Conservation (phyloP, 2,329 filamentous ascomycete genomes). For the Cordyceps farinosa region DNA sequence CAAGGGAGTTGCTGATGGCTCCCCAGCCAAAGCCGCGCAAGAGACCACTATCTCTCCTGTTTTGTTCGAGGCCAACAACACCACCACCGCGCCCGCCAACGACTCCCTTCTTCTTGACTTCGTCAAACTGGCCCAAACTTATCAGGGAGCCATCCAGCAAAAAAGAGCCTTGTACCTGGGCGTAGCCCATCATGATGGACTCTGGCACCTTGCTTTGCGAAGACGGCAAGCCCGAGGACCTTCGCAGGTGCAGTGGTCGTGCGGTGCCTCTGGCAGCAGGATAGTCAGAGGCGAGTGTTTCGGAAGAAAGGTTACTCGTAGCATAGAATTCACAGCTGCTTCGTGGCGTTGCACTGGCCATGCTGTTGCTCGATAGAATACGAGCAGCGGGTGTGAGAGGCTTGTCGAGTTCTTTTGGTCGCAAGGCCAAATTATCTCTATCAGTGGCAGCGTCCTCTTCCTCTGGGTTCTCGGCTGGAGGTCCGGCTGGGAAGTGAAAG, state of each 20-base stretch:
- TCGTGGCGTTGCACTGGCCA: conserved; percentile 71
- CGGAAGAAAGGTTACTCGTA: conserved; percentile 88
- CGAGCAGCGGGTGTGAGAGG: conserved; percentile 56
- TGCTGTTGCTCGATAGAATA: conserved; percentile 73
- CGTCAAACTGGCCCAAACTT: conserved; percentile 85
- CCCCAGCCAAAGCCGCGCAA: conserved; percentile 85
- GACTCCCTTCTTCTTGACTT: conserved; percentile 91
- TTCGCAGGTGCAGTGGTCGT: conserved; percentile 44
- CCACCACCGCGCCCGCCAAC: conserved; percentile 83
- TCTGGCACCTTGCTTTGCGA: conserved; percentile 58
- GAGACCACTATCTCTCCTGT: conserved; percentile 72
- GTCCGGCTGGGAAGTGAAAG: conserved; percentile 54
- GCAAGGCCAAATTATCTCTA: conserved; percentile 36
- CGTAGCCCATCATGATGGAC: conserved; percentile 95
- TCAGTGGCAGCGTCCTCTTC: conserved; percentile 12
- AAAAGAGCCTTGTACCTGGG: conserved; percentile 89
- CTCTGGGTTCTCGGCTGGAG: conserved; percentile 37
- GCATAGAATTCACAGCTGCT: conserved; percentile 96
- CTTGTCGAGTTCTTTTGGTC: conserved; percentile 46
- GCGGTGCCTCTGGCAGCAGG: conserved; percentile 43
- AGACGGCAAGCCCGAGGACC: conserved; percentile 42
- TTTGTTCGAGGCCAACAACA: conserved; percentile 73
- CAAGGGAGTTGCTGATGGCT: conserved; percentile 80
- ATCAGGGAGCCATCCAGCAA: conserved; percentile 87
- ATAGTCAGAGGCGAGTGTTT: conserved; percentile 90